phyloP scores from a whole-genome alignment of 169 alveolate genomes.

The Plasmodium knowlesi region DNA sequence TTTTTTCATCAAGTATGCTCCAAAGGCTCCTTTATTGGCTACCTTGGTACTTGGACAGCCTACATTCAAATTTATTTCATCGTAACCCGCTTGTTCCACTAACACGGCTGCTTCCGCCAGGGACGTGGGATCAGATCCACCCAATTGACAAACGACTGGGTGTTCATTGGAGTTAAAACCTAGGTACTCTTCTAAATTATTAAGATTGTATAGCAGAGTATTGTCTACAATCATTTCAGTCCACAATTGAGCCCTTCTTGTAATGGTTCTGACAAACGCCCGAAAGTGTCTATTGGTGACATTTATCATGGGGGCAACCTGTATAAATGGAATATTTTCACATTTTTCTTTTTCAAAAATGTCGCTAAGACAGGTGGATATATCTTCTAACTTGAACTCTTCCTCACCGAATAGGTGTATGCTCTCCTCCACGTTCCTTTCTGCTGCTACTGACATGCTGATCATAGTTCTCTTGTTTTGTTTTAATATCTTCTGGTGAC shows the following conservation, averaged over 20 bases:
- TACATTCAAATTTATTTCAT: slow-evolving; percentile 94
- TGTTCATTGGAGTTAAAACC: slow-evolving; percentile 85
- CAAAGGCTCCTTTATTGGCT: slow-evolving; percentile 93
- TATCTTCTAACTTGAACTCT: slow-evolving; percentile 38
- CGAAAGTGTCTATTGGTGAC: slow-evolving; percentile 92
- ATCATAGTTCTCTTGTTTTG: not conserved
- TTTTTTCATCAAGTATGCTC: slow-evolving; percentile 96
- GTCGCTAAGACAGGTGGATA: not conserved
- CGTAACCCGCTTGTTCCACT: slow-evolving; percentile 91
- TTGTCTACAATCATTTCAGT: slow-evolving; percentile 94
- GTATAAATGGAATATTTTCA: slow-evolving; percentile 77
- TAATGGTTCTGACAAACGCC: slow-evolving; percentile 84
- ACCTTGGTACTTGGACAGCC: slow-evolving; percentile 96
- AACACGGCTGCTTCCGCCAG: slow-evolving; percentile 91
- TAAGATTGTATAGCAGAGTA: slow-evolving; percentile 85
- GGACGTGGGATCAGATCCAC: slow-evolving; percentile 93
- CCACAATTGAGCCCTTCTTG: slow-evolving; percentile 90
- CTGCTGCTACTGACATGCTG: slow-evolving; percentile 19
- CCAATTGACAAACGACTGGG: slow-evolving; percentile 94
- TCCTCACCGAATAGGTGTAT: slow-evolving; percentile 6
- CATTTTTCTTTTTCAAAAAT: slow-evolving; percentile 1
- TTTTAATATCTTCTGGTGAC: not conserved
- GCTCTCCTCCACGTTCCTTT: slow-evolving; percentile 15
- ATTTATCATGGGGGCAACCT: slow-evolving; percentile 97
- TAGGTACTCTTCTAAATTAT: slow-evolving; percentile 46